A percentile compares a stretch with the other conserved stretches of the same genome.
Conservation (phyloP, 2,329 filamentous ascomycete species). For the Colletotrichum musicola region DNA sequence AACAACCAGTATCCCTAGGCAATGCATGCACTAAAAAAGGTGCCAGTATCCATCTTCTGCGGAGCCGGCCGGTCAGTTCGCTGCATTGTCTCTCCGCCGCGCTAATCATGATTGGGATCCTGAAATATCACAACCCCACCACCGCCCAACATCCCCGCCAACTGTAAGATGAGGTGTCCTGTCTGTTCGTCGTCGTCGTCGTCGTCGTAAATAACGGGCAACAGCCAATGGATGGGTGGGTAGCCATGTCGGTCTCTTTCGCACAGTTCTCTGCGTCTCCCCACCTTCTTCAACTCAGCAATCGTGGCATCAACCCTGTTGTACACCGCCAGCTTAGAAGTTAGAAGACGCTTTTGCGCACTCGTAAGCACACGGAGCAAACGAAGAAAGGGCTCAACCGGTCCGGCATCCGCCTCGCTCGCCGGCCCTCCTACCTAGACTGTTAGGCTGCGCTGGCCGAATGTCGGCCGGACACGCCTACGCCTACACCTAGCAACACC, state of each 20-base stretch:
- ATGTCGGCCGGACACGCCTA: conserved; percentile 19
- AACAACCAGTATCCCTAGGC: conserved; percentile 4
- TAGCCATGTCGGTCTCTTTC: no score
- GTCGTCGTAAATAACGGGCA: no score
- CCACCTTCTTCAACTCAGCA: no score
- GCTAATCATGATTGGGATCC: conserved; percentile 29
- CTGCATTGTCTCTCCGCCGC: conserved; percentile 30
- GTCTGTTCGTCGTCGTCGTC: neutral
- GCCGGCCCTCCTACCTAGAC: conserved; percentile 11
- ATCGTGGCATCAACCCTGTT: no score
- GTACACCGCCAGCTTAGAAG: no score
- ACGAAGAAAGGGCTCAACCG: conserved; percentile 1
- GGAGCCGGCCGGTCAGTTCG: conserved; percentile 19
- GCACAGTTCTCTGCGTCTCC: no score
- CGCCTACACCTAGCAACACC: conserved; percentile 1
- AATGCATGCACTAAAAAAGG: conserved; percentile 34
- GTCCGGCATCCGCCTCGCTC: conserved; percentile 20
- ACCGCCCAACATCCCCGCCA: conserved; percentile 31
- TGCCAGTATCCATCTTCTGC: conserved; percentile 25
- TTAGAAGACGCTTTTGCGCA: no score
- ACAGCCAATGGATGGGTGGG: no score
- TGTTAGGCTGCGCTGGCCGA: conserved; percentile 17
- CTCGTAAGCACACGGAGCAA: no score
- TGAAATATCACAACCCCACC: conserved; percentile 36
- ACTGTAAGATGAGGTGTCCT: conserved; percentile 34